These are phyloP conservation scores for Neocucurbitaria cava DNA, from an alignment of 2,329 filamentous ascomycete species.

Conservation along the genomic window DNA sequence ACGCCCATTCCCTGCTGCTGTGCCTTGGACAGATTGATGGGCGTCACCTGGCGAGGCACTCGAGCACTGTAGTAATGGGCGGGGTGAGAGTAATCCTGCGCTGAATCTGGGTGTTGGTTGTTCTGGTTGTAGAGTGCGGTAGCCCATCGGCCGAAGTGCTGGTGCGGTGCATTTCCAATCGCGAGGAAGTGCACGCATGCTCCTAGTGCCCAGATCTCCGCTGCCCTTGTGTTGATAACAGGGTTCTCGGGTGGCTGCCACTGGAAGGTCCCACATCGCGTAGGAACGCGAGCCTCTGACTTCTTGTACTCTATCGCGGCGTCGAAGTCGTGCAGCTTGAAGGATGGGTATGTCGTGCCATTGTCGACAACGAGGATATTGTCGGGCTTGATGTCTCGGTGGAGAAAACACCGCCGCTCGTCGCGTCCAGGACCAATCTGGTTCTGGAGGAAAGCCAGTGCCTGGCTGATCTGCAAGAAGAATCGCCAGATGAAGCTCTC, in stretches of 20 bases:
- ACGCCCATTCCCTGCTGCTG: constrained; percentile 15
- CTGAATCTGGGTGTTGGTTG: neutral
- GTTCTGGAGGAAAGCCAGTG: constrained; percentile 35
- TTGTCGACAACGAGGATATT: constrained; percentile 34
- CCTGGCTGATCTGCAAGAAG: constrained; percentile 38
- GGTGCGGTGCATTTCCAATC: constrained; percentile 22
- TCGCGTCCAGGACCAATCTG: constrained; percentile 10
- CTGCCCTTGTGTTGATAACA: constrained; percentile 29
- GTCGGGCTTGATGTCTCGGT: constrained; percentile 40
- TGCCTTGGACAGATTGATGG: constrained; percentile 28
- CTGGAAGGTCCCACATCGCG: constrained; percentile 25
- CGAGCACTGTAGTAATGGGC: constrained; percentile 23
- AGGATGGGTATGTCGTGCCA: constrained; percentile 32
- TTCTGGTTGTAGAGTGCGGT: neutral
- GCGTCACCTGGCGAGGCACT: constrained; percentile 24
- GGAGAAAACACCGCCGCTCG: constrained; percentile 11
- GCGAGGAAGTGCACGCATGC: constrained; percentile 41
- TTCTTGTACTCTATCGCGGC: constrained; percentile 10
- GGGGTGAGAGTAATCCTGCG: constrained; percentile 1
- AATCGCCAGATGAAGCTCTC: constrained; percentile 38
- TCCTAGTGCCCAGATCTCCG: constrained; percentile 43
- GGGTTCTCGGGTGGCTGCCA: constrained; percentile 44
- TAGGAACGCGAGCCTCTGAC: neutral
- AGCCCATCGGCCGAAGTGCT: constrained; percentile 4
- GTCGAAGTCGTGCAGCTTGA: constrained; percentile 38